Evolutionary conservation across 306 rosid genomes (phyloP).

Genomic region (Cucurbita moschata): DNA sequence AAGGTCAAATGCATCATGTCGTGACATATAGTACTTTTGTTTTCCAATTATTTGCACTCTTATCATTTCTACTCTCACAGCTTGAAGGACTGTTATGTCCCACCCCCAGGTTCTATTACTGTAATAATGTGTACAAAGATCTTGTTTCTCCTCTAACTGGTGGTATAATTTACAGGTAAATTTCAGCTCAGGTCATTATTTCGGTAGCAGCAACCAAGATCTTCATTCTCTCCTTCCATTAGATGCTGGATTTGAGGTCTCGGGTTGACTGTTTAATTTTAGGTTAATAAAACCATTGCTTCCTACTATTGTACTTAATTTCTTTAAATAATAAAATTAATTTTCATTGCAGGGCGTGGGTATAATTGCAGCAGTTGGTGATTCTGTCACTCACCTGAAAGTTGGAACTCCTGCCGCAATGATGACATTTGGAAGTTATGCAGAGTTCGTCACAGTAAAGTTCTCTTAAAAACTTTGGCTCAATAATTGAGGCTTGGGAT

Average conservation of each 20-base stretch:
- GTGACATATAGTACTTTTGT: neutral
- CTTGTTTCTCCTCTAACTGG: constrained; percentile 13
- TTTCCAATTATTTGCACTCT: neutral
- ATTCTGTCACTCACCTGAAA: constrained; percentile 52
- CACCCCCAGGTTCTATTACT: neutral
- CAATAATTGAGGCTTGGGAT: neutral
- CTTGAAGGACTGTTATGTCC: neutral
- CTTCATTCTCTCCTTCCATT: constrained; percentile 58
- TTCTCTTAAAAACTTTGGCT: neutral
- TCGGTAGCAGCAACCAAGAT: constrained; percentile 38
- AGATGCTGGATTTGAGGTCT: constrained; percentile 98
- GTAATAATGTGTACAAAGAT: neutral
- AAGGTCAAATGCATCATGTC: neutral
- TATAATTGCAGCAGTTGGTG: constrained; percentile 76
- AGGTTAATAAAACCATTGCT: constrained; percentile 2
- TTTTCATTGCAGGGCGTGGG: constrained; percentile 68
- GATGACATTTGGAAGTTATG: constrained; percentile 89
- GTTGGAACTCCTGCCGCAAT: constrained; percentile 81
- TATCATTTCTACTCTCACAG: neutral
- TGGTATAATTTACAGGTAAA: constrained; percentile 50
- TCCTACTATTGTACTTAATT: neutral
- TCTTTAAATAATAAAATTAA: neutral
- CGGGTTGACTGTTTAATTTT: neutral
- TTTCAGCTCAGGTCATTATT: constrained; percentile 92
- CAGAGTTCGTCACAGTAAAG: constrained; percentile 55